Evolutionary conservation across 2,329 filamentous ascomycete species (phyloP).

Genomic region (Colletotrichum sp.): DNA sequence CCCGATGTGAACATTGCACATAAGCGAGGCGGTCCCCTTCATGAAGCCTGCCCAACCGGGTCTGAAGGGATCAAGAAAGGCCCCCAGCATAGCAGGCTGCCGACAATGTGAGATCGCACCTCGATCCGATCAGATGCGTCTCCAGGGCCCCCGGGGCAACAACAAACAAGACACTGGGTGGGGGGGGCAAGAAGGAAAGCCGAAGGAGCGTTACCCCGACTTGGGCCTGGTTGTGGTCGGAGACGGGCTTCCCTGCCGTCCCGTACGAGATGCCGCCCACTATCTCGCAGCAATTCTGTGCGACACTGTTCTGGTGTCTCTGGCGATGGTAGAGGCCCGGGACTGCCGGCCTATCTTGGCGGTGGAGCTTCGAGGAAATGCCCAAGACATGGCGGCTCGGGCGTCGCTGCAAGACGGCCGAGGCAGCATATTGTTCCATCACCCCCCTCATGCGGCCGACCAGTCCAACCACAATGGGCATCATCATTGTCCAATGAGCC

Average conservation of each 20-base stretch:
- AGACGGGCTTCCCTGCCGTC: background rate
- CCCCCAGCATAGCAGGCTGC: background rate
- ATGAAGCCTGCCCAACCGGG: background rate
- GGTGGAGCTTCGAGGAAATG: background rate
- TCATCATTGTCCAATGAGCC: background rate
- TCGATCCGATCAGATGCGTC: constrained; percentile 2
- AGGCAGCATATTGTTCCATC: background rate
- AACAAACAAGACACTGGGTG: background rate
- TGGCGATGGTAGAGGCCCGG: background rate
- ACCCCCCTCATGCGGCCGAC: background rate
- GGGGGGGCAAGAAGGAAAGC: background rate
- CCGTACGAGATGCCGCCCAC: background rate
- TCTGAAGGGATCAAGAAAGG: background rate
- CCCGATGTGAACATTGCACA: background rate
- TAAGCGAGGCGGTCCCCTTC: background rate
- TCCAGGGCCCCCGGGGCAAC: background rate
- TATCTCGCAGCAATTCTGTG: background rate
- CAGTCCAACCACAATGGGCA: background rate
- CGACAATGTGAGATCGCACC: background rate
- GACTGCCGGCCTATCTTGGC: background rate
- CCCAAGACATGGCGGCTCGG: constrained; percentile 4
- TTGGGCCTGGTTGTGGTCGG: background rate
- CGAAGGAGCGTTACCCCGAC: background rate
- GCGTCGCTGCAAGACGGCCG: background rate
- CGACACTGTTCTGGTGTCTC: background rate